Evolutionary conservation across 495 filamentous ascomycete species (phyloP), one percentile per base, ranked within the genome.

Genomic region (Letharia lupina): DNA sequence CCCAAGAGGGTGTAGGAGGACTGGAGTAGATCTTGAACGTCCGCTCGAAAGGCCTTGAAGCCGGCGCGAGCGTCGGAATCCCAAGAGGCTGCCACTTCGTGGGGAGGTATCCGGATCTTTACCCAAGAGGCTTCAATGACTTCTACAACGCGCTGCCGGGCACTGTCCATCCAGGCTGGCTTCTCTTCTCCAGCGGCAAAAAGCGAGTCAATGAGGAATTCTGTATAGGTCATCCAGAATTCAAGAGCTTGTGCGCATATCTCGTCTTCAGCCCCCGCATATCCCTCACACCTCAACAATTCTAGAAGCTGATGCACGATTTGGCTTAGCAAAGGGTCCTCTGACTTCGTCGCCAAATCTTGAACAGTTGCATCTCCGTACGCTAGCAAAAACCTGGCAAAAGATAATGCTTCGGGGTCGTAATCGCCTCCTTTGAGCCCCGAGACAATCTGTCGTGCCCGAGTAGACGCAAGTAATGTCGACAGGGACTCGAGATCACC

Each of bases 11-110:
- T 79, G 70, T 89, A 96, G 39, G 88, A 84, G 4, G 89, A 83
- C 62, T 93, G 84, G 3, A 96, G 77, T 67, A 95, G 83, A 74
- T 96, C 92, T 58, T 81, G 83, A 57, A 91, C 88, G 69, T 97
- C 93, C 63, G 86, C 83, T 35, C 94, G 85, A 60, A 91, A 93
- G 47, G 88, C 84, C 64, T 81, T 81, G 73, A 96, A 96, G 50
- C 85, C 87, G 57, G 77, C 78, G 58, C 84, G 84, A 54, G 91
- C 86, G 8, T 89, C 83, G 41, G 87, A 85, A 64, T 87, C 84
- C 93, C 91, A 97, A 9, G 69, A 66, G 40, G 72, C 71, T 15
- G 76, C 70, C 13, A 76, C 63, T 20, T 80, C 74, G 20, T 74
- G 70, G 7, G 81, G 71, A 9, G 87, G 87, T 70, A 84, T 84